Evolutionary conservation across 2,329 filamentous ascomycete species (phyloP).

Genomic region (Monilinia laxa): DNA sequence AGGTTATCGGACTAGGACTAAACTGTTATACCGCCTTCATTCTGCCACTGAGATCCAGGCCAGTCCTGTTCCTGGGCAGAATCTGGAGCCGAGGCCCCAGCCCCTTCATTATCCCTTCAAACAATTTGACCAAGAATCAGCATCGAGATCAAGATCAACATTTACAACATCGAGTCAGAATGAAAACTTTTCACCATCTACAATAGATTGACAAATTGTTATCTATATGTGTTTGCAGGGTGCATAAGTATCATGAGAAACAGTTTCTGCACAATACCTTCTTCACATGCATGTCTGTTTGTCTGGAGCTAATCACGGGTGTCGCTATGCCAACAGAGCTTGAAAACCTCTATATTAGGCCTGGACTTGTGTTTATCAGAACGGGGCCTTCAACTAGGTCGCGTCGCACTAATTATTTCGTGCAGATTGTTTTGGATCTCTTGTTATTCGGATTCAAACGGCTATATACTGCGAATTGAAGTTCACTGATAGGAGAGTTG

Average conservation of each 20-base stretch:
- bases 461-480: not conserved
- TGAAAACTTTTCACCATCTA: not conserved
- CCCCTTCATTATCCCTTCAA: not conserved
- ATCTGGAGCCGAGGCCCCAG: constrained; percentile 5
- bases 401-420: constrained; percentile 7
- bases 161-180: not conserved
- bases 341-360: constrained; percentile 12
- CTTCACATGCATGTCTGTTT: constrained; percentile 4
- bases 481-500: constrained; percentile 15
- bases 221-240: too few relatives aligned
- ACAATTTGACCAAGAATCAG: not conserved
- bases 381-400: constrained; percentile 15
- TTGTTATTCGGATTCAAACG: not conserved
- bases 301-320: not conserved
- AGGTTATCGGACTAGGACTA: too few relatives aligned
- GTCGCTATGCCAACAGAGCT: constrained; percentile 19
- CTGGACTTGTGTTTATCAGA: constrained; percentile 15
- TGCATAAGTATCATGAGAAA: not conserved
- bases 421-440: constrained; percentile 1
- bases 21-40: too few relatives aligned
- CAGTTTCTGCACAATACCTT: not conserved
- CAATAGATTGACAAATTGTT: not conserved
- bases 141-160: not conserved
- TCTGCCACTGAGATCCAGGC: too few relatives aligned
- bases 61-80: not conserved